A percentile compares a stretch with the other conserved stretches of the same genome.
phyloP scores from a whole-genome alignment of 2,329 filamentous ascomycete species.

The Metarhizium robertsii region DNA sequence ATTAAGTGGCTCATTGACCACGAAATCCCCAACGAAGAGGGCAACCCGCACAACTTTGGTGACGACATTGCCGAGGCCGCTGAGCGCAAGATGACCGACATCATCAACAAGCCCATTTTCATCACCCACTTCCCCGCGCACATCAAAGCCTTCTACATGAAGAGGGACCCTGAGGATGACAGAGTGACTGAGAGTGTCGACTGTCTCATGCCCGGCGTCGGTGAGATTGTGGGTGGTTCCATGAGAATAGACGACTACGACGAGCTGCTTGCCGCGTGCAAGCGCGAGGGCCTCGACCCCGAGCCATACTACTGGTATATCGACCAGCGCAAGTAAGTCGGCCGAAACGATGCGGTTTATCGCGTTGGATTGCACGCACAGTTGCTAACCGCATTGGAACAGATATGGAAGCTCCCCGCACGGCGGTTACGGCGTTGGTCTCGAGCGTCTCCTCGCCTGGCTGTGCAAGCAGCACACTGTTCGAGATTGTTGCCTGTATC shows the following conservation, averaged over 20 bases:
- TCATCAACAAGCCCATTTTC: constrained; percentile 91
- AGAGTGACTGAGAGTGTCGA: constrained; percentile 93
- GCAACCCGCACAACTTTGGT: constrained; percentile 80
- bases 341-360: neutral
- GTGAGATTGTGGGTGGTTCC: constrained; percentile 90
- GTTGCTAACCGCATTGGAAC: neutral
- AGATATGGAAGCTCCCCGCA: constrained; percentile 80
- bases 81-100: constrained; percentile 93
- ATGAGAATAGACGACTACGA: constrained; percentile 95
- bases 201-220: constrained; percentile 78
- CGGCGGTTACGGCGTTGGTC: constrained; percentile 83
- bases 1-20: constrained; percentile 90
- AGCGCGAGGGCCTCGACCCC: constrained; percentile 76
- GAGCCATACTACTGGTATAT: constrained; percentile 97
- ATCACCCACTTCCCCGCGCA: constrained; percentile 93
- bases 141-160: constrained; percentile 99
- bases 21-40: constrained; percentile 88
- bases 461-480: constrained; percentile 54
- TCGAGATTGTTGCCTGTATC: constrained; percentile 62
- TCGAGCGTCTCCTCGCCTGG: constrained; percentile 45
- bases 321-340: constrained; percentile 69
- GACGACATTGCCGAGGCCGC: constrained; percentile 98
- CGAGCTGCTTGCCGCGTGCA: constrained; percentile 80
- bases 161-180: constrained; percentile 67
- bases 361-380: neutral